Evolutionary conservation across 176 grass and related monocot genomes (phyloP).

Genomic region (Miscanthus lutarioriparius): DNA sequence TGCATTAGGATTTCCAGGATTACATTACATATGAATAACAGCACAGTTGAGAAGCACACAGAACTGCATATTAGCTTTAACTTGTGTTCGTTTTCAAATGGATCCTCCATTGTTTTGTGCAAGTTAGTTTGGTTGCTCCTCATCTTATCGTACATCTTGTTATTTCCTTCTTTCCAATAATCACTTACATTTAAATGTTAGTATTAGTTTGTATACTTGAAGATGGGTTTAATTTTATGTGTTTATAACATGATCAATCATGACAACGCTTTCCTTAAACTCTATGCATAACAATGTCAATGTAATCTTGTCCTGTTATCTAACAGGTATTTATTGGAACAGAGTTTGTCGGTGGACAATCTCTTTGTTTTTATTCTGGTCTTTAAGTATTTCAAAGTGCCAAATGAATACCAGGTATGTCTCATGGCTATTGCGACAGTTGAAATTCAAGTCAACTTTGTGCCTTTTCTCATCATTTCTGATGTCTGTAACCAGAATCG

Average conservation of each 20-base stretch:
- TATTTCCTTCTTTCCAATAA: neutral
- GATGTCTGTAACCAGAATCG: constrained; percentile 57
- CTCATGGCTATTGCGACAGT: constrained; percentile 1
- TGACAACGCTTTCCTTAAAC: neutral
- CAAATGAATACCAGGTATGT: constrained; percentile 77
- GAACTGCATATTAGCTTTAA: neutral
- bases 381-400: constrained; percentile 96
- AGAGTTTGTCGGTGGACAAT: constrained; percentile 98
- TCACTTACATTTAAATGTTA: neutral
- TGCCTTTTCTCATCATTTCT: constrained; percentile 38
- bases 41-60: neutral
- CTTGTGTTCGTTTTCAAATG: neutral
- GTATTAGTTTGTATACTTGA: neutral
- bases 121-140: constrained; percentile 29
- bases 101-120: neutral
- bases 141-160: neutral
- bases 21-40: neutral
- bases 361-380: constrained; percentile 98
- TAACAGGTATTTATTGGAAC: constrained; percentile 90
- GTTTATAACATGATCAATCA: neutral
- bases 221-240: neutral
- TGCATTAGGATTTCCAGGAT: constrained; percentile 5
- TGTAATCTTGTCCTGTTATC: constrained; percentile 31
- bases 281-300: neutral
- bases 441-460: constrained; percentile 18